These are phyloP conservation scores for Niebla homalea DNA, from an alignment of 495 filamentous ascomycete species.

Conservation along the genomic window DNA sequence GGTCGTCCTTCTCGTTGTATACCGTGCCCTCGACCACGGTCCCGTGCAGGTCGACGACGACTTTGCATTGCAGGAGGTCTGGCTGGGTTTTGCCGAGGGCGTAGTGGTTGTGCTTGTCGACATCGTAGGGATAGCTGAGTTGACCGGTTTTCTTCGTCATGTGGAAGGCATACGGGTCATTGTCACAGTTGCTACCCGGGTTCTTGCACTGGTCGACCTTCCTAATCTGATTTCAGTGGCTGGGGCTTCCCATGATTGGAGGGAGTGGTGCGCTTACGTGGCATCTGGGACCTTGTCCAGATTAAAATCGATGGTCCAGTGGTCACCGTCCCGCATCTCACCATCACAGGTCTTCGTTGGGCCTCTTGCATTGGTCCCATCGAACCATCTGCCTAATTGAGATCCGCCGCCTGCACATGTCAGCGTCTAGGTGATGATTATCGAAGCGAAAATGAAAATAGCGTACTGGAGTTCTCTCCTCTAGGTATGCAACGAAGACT, in stretches of 20 bases:
- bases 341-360: not conserved
- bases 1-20: not conserved
- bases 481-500: conserved; percentile 1
- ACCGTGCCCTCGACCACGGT: not conserved
- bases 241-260: not conserved
- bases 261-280: not conserved
- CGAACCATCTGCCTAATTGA: not conserved
- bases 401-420: not conserved
- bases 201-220: not conserved
- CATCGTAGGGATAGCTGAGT: not conserved
- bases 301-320: conserved; percentile 3
- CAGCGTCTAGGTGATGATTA: not conserved
- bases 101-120: conserved; percentile 2
- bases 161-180: not conserved
- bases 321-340: not conserved
- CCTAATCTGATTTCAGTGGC: not conserved
- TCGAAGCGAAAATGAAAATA: not conserved
- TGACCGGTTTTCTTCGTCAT: not conserved
- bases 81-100: not conserved
- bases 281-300: too few species aligned
- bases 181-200: not conserved
- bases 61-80: conserved; percentile 6
- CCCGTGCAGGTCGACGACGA: not conserved
- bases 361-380: not conserved
- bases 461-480: conserved; percentile 3